These are phyloP conservation scores for Ophiocordyceps australis DNA, from an alignment of 2,329 filamentous ascomycete genomes.

Conservation along the genomic window DNA sequence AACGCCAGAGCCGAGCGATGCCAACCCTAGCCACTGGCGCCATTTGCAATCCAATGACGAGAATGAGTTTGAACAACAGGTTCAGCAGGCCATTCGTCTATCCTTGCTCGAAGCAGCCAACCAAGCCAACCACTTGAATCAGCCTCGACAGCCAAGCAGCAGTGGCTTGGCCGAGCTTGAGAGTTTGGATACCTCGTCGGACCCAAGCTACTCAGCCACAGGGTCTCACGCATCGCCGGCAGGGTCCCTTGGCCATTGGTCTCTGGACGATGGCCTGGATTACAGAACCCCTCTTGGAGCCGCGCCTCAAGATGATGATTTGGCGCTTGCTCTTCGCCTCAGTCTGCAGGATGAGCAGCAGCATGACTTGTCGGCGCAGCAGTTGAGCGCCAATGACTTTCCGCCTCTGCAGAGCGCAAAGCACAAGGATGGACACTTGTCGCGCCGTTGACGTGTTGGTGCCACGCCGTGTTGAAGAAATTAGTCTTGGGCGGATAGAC, in stretches of 20 bases:
- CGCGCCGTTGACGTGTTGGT: no score
- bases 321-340: constrained; percentile 40
- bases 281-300: constrained; percentile 5
- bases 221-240: constrained; percentile 13
- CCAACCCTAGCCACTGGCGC: constrained; percentile 18
- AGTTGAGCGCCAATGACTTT: constrained; percentile 19
- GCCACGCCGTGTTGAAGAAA: no score
- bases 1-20: constrained; percentile 36
- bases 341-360: constrained; percentile 37
- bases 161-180: constrained; percentile 30
- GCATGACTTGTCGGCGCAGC: background rate
- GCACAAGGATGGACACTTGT: no score
- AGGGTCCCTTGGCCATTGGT: constrained; percentile 18
- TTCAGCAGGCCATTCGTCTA: constrained; percentile 43
- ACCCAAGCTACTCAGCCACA: constrained; percentile 7
- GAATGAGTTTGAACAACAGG: constrained; percentile 39
- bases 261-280: constrained; percentile 11
- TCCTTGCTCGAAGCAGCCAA: constrained; percentile 38
- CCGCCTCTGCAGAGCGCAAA: constrained; percentile 14
- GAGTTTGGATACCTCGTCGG: constrained; percentile 29
- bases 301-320: constrained; percentile 28
- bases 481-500: no score
- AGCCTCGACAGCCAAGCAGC: constrained; percentile 24
- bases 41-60: constrained; percentile 15
- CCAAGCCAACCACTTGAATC: constrained; percentile 21